These are phyloP conservation scores for Capsicum chinense DNA, from an alignment of 257 asterid genomes.

Conservation along the genomic window DNA sequence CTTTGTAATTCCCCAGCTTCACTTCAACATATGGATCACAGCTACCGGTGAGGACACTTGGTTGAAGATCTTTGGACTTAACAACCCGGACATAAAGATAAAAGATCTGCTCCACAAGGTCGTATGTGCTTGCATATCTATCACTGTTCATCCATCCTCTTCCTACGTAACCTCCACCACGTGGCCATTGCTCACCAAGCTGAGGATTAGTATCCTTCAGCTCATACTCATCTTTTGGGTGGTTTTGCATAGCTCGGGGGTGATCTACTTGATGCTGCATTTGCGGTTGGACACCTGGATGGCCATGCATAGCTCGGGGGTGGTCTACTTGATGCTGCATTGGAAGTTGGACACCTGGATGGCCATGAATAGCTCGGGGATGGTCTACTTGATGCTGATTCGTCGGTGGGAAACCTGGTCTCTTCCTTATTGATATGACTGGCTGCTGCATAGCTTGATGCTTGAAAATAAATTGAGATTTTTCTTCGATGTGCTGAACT, in stretches of 20 bases:
- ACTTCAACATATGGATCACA: constrained; percentile 74
- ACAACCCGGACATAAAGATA: constrained; percentile 76
- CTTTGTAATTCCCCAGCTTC: constrained; percentile 79
- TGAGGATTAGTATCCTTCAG: constrained; percentile 66
- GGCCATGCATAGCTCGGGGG: constrained; percentile 8
- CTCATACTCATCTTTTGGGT: constrained; percentile 54
- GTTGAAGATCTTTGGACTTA: constrained; percentile 68
- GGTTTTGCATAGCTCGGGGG: constrained; percentile 38
- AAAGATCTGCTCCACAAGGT: constrained; percentile 77
- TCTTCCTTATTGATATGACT: constrained; percentile 41
- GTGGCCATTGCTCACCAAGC: constrained; percentile 60
- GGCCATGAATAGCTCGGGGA: constrained; percentile 8
- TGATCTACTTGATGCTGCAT: constrained; percentile 51
- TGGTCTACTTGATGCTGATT: constrained; percentile 23
- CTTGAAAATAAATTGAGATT: constrained; percentile 45
- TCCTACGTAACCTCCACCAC: constrained; percentile 40
- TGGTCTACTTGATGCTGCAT: constrained; percentile 23
- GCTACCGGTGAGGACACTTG: constrained; percentile 44
- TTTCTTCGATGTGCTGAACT: constrained; percentile 39
- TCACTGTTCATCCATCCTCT: constrained; percentile 64
- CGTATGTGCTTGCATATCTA: constrained; percentile 55
- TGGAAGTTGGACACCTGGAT: neutral
- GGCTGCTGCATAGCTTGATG: constrained; percentile 48
- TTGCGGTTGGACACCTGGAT: constrained; percentile 24
- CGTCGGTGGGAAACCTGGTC: constrained; percentile 31